Evolutionary conservation across 1,284 basidiomycete species (phyloP).

Genomic region (Pterulicium gracile): DNA sequence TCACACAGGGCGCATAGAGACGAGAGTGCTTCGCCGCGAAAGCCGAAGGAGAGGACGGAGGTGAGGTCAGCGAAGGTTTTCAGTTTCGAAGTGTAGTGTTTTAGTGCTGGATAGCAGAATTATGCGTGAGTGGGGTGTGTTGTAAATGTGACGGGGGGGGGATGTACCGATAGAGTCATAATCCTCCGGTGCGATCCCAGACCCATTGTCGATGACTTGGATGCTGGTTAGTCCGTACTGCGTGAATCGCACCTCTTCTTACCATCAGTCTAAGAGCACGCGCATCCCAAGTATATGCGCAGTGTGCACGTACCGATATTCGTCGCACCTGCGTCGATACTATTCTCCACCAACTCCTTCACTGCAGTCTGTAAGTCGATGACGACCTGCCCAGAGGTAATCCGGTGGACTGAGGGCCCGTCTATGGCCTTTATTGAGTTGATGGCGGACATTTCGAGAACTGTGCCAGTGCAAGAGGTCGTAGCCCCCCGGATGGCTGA

Average conservation of each 20-base stretch:
- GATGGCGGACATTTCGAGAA: not conserved
- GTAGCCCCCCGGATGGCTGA: too few relatives aligned
- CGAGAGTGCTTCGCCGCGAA: slow-evolving; percentile 92
- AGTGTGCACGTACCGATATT: slow-evolving; percentile 58
- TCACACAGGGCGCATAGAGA: slow-evolving; percentile 85
- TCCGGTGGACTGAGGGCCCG: slow-evolving; percentile 64
- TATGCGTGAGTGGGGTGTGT: too few relatives aligned
- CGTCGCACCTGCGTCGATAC: slow-evolving; percentile 86
- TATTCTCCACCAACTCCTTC: slow-evolving; percentile 96
- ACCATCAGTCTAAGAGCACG: not conserved
- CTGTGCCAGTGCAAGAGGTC: too few relatives aligned
- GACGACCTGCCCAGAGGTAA: slow-evolving; percentile 93
- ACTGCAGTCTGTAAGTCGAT: slow-evolving; percentile 89
- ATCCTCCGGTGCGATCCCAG: slow-evolving; percentile 72
- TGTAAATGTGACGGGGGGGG: too few relatives aligned
- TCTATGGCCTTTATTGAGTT: slow-evolving; percentile 55
- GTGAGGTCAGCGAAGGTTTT: slow-evolving; percentile 68
- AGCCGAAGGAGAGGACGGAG: slow-evolving; percentile 81
- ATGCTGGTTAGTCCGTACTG: slow-evolving; percentile 81
- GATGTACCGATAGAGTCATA: slow-evolving; percentile 71
- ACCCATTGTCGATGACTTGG: slow-evolving; percentile 91
- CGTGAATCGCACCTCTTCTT: slow-evolving; percentile 83
- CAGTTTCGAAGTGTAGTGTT: slow-evolving; percentile 93
- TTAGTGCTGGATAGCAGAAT: slow-evolving; percentile 46
- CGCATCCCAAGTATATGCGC: too few relatives aligned